phyloP scores from a whole-genome alignment of 345 rosid genomes.

The Salix brachista region DNA sequence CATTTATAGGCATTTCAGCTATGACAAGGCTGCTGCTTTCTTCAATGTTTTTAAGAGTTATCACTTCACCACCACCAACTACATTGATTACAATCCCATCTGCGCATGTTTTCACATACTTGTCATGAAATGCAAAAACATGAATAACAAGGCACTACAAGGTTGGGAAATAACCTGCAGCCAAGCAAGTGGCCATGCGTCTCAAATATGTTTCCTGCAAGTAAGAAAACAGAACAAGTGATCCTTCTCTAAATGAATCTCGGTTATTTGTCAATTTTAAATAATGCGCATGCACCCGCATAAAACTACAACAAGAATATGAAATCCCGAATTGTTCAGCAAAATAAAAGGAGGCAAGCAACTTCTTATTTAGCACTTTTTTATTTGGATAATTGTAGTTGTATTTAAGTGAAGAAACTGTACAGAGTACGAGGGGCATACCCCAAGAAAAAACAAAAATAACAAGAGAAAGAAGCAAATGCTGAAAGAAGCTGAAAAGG shows the following conservation, averaged over 20 bases:
- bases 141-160: background rate
- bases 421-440: no score
- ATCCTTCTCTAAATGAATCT: background rate
- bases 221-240: background rate
- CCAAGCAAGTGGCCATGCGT: conserved; percentile 72
- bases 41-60: conserved; percentile 67
- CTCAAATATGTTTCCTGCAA: conserved; percentile 78
- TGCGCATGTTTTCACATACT: conserved; percentile 25
- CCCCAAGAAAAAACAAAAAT: no score
- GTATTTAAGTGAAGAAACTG: no score
- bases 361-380: background rate
- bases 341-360: background rate
- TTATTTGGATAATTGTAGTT: no score
- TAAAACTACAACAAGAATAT: background rate
- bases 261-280: background rate
- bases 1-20: conserved; percentile 91
- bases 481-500: no score
- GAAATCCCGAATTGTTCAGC: background rate
- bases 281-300: background rate
- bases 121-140: conserved; percentile 7
- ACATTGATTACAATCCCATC: conserved; percentile 91
- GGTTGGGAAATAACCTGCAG: conserved; percentile 56
- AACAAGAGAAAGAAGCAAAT: no score
- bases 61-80: conserved; percentile 93
- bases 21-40: conserved; percentile 65